A percentile compares a stretch with the other conserved stretches of the same genome.
Conservation (phyloP, 1,284 basidiomycete genomes). For the Irpex sp. region DNA sequence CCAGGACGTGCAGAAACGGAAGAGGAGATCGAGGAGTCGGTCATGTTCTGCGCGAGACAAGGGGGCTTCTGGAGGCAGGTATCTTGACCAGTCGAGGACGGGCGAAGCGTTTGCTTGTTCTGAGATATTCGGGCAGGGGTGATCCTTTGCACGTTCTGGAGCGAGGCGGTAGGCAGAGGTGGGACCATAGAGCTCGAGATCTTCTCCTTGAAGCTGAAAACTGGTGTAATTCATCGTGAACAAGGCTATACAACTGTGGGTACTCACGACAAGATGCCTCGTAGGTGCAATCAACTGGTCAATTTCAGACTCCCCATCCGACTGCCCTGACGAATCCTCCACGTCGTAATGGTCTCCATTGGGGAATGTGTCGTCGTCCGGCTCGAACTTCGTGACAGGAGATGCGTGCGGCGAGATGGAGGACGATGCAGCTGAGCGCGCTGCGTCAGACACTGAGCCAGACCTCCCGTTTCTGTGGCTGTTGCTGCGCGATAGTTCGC, state of each 20-base stretch:
- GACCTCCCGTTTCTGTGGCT: constrained; percentile 21
- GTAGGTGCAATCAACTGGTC: constrained; percentile 31
- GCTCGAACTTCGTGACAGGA: constrained; percentile 14
- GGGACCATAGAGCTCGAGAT: constrained; percentile 32
- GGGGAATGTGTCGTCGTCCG: constrained; percentile 11
- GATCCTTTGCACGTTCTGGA: constrained; percentile 17
- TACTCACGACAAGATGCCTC: constrained; percentile 30
- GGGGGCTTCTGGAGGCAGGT: constrained; percentile 44
- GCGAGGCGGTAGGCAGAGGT: constrained; percentile 35
- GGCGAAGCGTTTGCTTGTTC: constrained; percentile 23
- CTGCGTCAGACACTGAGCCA: constrained; percentile 11
- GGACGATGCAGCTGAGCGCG: constrained; percentile 11
- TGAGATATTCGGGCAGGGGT: constrained; percentile 4
- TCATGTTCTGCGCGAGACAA: constrained; percentile 53
- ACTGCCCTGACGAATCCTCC: constrained; percentile 20
- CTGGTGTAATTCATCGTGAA: not conserved
- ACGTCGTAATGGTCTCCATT: constrained; percentile 8
- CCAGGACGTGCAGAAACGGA: constrained; percentile 63
- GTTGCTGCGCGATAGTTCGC: constrained; percentile 37
- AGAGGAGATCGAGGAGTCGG: constrained; percentile 49
- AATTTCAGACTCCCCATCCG: constrained; percentile 29
- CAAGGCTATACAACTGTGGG: not conserved
- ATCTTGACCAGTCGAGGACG: constrained; percentile 53
- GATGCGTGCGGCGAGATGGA: constrained; percentile 12
- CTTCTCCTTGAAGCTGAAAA: constrained; percentile 28